These are phyloP conservation scores for Platismatia glauca DNA, from an alignment of 495 filamentous ascomycete species.

Conservation along the genomic window DNA sequence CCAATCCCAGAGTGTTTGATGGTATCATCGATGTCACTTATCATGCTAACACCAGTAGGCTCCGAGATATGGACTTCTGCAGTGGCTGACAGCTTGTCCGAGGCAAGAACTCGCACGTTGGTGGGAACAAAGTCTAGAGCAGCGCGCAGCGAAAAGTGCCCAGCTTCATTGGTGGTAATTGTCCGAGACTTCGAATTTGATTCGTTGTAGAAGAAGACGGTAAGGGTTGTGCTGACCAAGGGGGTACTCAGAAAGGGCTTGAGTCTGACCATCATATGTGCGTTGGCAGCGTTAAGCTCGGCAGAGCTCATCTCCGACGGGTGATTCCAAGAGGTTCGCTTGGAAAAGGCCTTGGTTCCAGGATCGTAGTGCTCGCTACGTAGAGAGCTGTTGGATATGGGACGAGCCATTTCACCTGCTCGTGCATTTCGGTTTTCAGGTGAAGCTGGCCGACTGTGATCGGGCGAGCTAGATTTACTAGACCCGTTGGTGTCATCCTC, in stretches of 20 bases:
- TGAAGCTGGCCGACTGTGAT: conserved; percentile 19
- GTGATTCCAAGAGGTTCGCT: conserved; percentile 41
- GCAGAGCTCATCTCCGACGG: conserved; percentile 53
- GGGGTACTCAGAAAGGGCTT: conserved; percentile 84
- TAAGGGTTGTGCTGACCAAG: conserved; percentile 62
- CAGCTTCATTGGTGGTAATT: conserved; percentile 69
- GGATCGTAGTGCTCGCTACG: conserved; percentile 26
- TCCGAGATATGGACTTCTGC: conserved; percentile 69
- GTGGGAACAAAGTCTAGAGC: conserved; percentile 84
- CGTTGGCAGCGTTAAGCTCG: conserved; percentile 71
- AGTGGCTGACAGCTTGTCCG: conserved; percentile 70
- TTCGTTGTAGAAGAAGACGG: conserved; percentile 88
- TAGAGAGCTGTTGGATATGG: conserved; percentile 20
- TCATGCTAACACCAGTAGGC: conserved; percentile 76
- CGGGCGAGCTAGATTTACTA: conserved; percentile 18
- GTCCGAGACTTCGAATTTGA: conserved; percentile 66
- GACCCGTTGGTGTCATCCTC: conserved; percentile 21
- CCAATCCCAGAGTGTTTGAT: conserved; percentile 91
- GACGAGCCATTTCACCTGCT: conserved; percentile 16
- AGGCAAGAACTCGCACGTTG: conserved; percentile 76
- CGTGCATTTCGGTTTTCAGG: conserved; percentile 9
- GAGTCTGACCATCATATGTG: conserved; percentile 75
- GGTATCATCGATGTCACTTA: conserved; percentile 97
- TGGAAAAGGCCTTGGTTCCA: conserved; percentile 30
- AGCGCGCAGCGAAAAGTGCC: conserved; percentile 73